phyloP scores from a whole-genome alignment of 768 basidiomycete species.

The Ramaria sp. region DNA sequence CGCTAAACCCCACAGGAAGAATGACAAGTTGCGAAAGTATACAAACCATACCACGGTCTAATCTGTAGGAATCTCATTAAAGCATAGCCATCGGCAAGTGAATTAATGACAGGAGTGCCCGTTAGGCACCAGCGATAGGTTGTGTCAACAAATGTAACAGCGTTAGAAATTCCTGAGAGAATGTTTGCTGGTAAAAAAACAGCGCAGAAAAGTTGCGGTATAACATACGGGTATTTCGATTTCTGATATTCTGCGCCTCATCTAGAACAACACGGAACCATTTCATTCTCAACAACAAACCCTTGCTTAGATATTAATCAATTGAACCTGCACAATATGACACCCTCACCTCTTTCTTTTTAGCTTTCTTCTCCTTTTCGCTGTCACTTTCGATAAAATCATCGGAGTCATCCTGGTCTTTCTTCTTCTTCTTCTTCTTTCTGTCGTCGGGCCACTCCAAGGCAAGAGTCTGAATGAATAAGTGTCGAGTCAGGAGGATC shows the following conservation, averaged over 20 bases:
- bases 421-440: slow-evolving; percentile 30
- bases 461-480: slow-evolving; percentile 36
- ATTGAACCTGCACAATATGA: background rate
- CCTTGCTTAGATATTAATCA: slow-evolving; percentile 12
- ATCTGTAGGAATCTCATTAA: slow-evolving; percentile 30
- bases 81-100: slow-evolving; percentile 42
- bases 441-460: slow-evolving; percentile 44
- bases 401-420: slow-evolving; percentile 13
- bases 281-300: slow-evolving; percentile 42
- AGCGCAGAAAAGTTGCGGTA: background rate
- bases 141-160: slow-evolving; percentile 41
- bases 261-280: slow-evolving; percentile 46
- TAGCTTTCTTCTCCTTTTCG: slow-evolving; percentile 11
- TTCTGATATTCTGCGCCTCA: slow-evolving; percentile 42
- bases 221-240: slow-evolving; percentile 33
- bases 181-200: background rate
- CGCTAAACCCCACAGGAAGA: background rate
- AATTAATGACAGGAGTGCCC: slow-evolving; percentile 59
- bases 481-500: background rate
- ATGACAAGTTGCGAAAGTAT: background rate
- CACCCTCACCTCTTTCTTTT: slow-evolving; percentile 21
- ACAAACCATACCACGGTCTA: slow-evolving; percentile 24
- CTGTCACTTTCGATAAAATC: slow-evolving; percentile 18
- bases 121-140: slow-evolving; percentile 60
- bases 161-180: slow-evolving; percentile 37